Evolutionary conservation across 768 basidiomycete species (phyloP), one percentile per base, ranked within the genome.

Genomic region (Phylloporus sp.): DNA sequence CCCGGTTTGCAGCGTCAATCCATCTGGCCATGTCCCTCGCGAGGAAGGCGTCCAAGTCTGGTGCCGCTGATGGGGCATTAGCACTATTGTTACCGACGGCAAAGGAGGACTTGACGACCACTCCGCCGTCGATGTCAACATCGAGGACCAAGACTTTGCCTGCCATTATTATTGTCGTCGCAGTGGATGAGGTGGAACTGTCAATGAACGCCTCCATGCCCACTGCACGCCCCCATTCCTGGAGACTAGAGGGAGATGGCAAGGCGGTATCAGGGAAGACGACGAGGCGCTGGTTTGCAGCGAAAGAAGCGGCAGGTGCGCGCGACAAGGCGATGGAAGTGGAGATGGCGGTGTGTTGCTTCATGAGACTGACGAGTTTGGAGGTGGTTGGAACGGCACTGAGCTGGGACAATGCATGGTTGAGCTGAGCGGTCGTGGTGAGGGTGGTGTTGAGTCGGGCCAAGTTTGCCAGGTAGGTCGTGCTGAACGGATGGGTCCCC

Each of bases 91-190:
- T 64, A 21, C 65, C 58, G 24, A 79, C 72, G 1, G 85, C 88
- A 62, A 85, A 88, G 8, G 85, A 81, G 3, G 83, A 86, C 61
- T 86, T 90, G 54, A 87, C 78, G 32, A 70, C 75, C 0, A 76
- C 73, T 22, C 50, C 49, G 38, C 57, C 64, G 11, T 67, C 64
- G 52, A 90, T 76, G 54, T 86, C 82, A 48, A 89, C 73, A 60
- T 90, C 88, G 44, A 90, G 67, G 27, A 90, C 86, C 9, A 90
- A 69, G n/a, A 88, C 80, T 61, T 87, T 87, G 2, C 88, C 88
- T 4, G 81, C 88, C 29, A 89, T 74, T 17, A 83, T 75, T 31
- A 87, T 67, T 0, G 75, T 81, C 32, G 75, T 68, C 21, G 69
- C 69, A 35, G 56, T 38, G n/a, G 59, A 54, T 14, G 48, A 31